Percentiles rank a stretch among this genome's conserved stretches.
phyloP scores from a whole-genome alignment of 768 basidiomycete species.

The Mycena rebaudengoi region DNA sequence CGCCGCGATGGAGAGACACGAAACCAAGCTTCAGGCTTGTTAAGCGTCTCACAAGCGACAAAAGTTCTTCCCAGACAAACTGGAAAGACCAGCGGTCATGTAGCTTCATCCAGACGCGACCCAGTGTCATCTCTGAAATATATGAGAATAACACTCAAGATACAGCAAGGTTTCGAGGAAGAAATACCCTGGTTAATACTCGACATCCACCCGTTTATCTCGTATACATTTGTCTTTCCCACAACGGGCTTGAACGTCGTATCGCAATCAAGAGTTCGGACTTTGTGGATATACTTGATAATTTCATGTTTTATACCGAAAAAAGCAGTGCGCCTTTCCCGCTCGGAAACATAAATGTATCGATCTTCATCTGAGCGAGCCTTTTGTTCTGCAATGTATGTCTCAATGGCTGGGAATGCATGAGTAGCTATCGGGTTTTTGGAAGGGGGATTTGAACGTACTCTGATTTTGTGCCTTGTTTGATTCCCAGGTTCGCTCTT shows the following conservation, averaged over 20 bases:
- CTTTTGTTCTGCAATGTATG: too few species aligned
- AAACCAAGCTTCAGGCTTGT: not conserved
- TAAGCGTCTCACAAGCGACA: not conserved
- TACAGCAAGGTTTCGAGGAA: not conserved
- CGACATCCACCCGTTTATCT: not conserved
- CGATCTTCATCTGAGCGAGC: too few species aligned
- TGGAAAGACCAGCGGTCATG: not conserved
- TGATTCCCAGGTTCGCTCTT: too few species aligned
- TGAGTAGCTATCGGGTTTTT: too few species aligned
- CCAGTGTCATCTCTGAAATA: conserved; percentile 3
- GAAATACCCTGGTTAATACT: not conserved
- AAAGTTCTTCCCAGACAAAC: conserved; percentile 1
- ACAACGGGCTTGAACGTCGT: not conserved
- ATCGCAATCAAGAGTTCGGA: not conserved
- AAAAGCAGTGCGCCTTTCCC: conserved; percentile 18
- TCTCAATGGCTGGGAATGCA: too few species aligned
- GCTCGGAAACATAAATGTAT: conserved; percentile 20
- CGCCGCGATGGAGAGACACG: not conserved
- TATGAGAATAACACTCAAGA: not conserved
- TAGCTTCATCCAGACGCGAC: conserved; percentile 14
- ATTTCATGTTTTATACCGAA: not conserved
- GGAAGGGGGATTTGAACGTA: too few species aligned
- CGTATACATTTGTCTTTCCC: not conserved
- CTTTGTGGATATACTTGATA: not conserved
- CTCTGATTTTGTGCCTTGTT: too few species aligned